phyloP scores from a whole-genome alignment of 2,329 filamentous ascomycete genomes.

The Acarospora socialis region DNA sequence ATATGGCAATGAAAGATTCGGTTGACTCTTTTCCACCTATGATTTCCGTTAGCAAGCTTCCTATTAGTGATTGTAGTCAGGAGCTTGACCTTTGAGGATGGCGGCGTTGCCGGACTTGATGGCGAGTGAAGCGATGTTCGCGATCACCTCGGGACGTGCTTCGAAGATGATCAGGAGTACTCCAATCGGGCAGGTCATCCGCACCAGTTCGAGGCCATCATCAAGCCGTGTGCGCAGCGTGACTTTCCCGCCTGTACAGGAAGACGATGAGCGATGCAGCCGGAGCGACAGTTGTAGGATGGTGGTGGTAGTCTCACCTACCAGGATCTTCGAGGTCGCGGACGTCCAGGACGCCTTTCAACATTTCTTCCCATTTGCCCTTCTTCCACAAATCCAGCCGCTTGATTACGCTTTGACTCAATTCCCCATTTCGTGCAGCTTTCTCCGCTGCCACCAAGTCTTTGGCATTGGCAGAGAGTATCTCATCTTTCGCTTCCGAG shows the following conservation, averaged over 20 bases:
- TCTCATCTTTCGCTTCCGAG: constrained; percentile 50
- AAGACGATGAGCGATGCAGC: constrained; percentile 1
- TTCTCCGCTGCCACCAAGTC: constrained; percentile 63
- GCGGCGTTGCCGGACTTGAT: constrained; percentile 96
- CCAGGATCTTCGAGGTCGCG: constrained; percentile 70
- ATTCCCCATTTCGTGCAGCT: constrained; percentile 58
- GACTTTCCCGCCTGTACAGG: constrained; percentile 56
- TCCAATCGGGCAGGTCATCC: constrained; percentile 86
- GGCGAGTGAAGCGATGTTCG: constrained; percentile 88
- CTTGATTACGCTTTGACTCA: constrained; percentile 74
- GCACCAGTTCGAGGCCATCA: constrained; percentile 69
- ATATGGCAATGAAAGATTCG: constrained; percentile 87
- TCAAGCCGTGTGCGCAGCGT: constrained; percentile 76
- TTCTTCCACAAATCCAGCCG: constrained; percentile 71
- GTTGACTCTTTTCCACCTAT: constrained; percentile 87
- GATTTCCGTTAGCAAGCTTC: not conserved
- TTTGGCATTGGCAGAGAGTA: constrained; percentile 72
- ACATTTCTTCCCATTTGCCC: constrained; percentile 96
- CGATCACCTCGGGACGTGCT: constrained; percentile 92
- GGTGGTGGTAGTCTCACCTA: constrained; percentile 32
- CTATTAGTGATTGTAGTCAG: too few relatives aligned
- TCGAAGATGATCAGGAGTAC: constrained; percentile 98
- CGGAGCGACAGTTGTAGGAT: not conserved
- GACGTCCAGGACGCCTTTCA: constrained; percentile 86
- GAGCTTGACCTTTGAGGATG: constrained; percentile 68